Evolutionary conservation across 306 rosid genomes (phyloP).

Genomic region (Glycine tomentella): DNA sequence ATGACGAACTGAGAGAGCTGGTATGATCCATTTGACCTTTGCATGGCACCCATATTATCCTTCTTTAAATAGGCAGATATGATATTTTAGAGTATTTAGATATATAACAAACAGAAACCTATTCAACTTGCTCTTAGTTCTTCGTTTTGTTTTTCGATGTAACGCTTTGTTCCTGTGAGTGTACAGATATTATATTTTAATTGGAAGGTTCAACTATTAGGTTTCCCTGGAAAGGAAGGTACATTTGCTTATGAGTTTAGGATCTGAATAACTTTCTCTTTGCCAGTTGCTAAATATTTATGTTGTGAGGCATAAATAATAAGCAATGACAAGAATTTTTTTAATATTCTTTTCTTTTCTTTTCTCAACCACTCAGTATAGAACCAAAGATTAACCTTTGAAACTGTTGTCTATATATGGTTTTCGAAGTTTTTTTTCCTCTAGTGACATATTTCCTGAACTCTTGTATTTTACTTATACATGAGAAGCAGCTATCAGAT

Average conservation of each 20-base stretch:
- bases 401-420: not conserved
- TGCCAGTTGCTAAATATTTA: not conserved
- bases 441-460: too few species aligned
- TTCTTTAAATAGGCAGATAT: not conserved
- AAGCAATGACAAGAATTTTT: not conserved
- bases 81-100: not conserved
- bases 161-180: not conserved
- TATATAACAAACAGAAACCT: not conserved
- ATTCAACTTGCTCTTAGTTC: conserved; percentile 1
- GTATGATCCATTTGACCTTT: conserved; percentile 12
- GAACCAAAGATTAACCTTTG: not conserved
- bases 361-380: not conserved
- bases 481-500: too few species aligned
- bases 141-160: not conserved
- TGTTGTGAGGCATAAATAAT: not conserved
- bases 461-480: too few species aligned
- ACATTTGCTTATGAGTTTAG: not conserved
- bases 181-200: not conserved
- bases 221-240: not conserved
- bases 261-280: conserved; percentile 15
- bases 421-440: too few species aligned
- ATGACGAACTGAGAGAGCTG: not conserved
- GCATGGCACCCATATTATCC: conserved; percentile 6
- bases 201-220: conserved; percentile 2
- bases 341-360: conserved; percentile 2